Percentiles rank a stretch among this genome's conserved stretches.
Evolutionary conservation across 78 protist species (phyloP).

Genomic region (Tieghemostelium lacteum): DNA sequence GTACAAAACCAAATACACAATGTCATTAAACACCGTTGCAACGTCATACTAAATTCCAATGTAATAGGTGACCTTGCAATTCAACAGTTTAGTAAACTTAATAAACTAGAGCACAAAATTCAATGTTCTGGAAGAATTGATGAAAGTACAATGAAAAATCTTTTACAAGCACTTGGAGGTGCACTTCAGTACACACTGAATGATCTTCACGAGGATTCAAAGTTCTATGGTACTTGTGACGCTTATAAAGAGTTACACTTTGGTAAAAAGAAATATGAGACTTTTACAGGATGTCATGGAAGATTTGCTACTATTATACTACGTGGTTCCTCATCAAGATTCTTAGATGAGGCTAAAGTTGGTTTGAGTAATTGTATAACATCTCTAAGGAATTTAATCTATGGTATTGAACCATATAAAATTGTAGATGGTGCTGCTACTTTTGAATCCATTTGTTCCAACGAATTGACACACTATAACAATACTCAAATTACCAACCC

Average conservation of each 20-base stretch:
- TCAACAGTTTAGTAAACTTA: conserved; percentile 8
- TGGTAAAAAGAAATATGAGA: conserved; percentile 24
- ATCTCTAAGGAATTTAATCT: background rate
- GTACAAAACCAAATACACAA: background rate
- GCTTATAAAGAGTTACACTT: conserved; percentile 9
- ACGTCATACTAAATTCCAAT: conserved; percentile 5
- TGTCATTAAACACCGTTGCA: background rate
- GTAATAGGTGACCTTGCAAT: conserved; percentile 52
- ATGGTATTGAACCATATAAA: background rate
- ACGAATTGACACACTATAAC: background rate
- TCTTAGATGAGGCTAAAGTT: conserved; percentile 17
- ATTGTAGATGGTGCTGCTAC: conserved; percentile 20
- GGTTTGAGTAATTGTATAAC: conserved; percentile 12
- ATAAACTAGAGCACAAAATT: background rate
- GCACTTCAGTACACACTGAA: conserved; percentile 5
- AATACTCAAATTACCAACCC: background rate
- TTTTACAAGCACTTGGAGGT: conserved; percentile 29
- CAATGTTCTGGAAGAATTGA: conserved; percentile 13
- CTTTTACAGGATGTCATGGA: background rate
- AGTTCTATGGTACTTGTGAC: conserved; percentile 19
- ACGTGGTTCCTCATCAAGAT: background rate
- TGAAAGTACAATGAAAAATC: background rate
- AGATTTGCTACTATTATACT: conserved; percentile 8
- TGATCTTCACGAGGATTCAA: background rate
- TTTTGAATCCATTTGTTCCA: background rate